These are phyloP conservation scores for Macrophomina pseudophaseolina DNA, from an alignment of 2,329 filamentous ascomycete species.

Conservation along the genomic window DNA sequence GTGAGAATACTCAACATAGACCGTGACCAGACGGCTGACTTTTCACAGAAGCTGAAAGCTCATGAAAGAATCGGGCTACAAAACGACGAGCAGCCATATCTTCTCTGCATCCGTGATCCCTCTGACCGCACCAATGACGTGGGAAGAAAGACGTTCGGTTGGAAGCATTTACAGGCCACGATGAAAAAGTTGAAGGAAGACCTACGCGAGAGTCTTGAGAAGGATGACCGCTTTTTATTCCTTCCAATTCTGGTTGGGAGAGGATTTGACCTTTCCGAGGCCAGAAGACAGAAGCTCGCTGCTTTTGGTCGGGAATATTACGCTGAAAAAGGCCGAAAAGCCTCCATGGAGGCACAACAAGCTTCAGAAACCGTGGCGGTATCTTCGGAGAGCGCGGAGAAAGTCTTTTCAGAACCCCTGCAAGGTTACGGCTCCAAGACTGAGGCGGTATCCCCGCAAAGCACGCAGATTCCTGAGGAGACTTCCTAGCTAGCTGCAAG, in stretches of 20 bases:
- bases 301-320: neutral
- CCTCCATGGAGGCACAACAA: too few species aligned
- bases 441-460: neutral
- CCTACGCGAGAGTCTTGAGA: constrained; percentile 1
- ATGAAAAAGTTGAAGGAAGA: constrained; percentile 9
- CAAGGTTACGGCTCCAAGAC: neutral
- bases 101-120: constrained; percentile 65
- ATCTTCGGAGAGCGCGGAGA: too few species aligned
- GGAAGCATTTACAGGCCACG: constrained; percentile 56
- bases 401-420: neutral
- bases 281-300: constrained; percentile 10
- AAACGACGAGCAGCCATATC: constrained; percentile 38
- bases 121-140: constrained; percentile 63
- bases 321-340: too few species aligned
- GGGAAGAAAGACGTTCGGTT: constrained; percentile 54
- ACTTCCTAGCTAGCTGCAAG: too few species aligned
- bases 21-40: neutral
- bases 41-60: neutral
- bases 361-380: too few species aligned
- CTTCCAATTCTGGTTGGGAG: constrained; percentile 10
- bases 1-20: neutral
- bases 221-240: neutral
- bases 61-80: neutral
- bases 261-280: constrained; percentile 6
- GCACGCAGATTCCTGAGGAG: neutral